Percentiles rank a stretch among this genome's conserved stretches.
Evolutionary conservation across 225 moss, liverwort and hornwort genomes (phyloP).

Genomic region (Pseudisothecium myosuroides): DNA sequence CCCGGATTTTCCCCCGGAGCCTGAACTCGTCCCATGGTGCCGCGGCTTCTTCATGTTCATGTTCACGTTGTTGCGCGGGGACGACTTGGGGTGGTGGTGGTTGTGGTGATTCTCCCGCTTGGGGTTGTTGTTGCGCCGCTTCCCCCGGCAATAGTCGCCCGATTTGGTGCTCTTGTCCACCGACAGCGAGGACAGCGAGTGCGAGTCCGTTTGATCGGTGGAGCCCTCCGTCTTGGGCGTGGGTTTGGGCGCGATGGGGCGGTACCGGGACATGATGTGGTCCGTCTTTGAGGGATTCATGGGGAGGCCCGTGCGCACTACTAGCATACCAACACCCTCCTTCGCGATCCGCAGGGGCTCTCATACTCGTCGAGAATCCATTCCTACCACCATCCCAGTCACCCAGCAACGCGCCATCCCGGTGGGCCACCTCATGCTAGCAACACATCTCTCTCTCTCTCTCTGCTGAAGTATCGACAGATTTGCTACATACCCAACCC

Average conservation of each 20-base stretch:
- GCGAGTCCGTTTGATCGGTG: conserved; percentile 63
- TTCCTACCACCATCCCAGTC: not conserved
- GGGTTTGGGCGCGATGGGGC: conserved; percentile 89
- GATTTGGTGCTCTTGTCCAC: conserved; percentile 43
- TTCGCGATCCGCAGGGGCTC: conserved; percentile 7
- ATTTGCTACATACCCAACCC: not conserved
- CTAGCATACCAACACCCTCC: conserved; percentile 28
- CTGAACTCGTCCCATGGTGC: conserved; percentile 1
- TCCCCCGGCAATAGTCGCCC: conserved; percentile 16
- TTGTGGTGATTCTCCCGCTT: not conserved
- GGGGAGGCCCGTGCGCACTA: conserved; percentile 25
- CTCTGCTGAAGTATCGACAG: conserved; percentile 11
- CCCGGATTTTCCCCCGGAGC: conserved; percentile 11
- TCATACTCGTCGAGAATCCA: conserved; percentile 2
- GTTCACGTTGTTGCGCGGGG: not conserved
- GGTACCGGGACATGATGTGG: conserved; percentile 72
- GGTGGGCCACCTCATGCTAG: not conserved
- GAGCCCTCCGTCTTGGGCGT: conserved; percentile 51
- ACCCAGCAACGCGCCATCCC: not conserved
- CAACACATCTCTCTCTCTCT: not conserved
- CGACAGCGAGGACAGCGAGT: conserved; percentile 65
- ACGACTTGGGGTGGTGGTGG: not conserved
- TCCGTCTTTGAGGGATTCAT: conserved; percentile 57
- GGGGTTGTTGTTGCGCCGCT: conserved; percentile 27
- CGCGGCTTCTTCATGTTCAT: conserved; percentile 1